Base-by-base conservation (phyloP, 2,329 filamentous ascomycete species). In the Pestalotiopsis sp. region DNA sequence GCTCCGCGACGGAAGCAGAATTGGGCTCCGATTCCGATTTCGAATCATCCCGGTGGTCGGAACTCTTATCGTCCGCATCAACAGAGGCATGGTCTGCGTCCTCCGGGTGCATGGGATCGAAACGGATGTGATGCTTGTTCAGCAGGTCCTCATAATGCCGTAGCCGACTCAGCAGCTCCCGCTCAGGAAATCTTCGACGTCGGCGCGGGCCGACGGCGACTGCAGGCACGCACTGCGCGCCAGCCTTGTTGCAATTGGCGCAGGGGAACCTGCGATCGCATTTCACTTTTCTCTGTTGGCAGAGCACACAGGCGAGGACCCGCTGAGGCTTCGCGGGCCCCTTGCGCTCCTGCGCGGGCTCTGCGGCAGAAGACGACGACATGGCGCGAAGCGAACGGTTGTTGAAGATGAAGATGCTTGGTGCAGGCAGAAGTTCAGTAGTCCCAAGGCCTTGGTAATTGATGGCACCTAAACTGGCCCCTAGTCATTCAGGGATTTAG, bases 221-320 rank as follows among this genome's bases (percentile, higher is more conserved):
- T 73, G 82, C 73, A 62, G 84, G 75, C 68, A 81, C 73, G 69
- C 86, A 91, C 58, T 85, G 78, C 0, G 75, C 76, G 0, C 78
- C 72, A 12, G 81, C 75, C 66, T 81, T 85, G 45, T 81, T 72
- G 72, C 90, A 91, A 66, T 85, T 85, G 1, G 81, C 75, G 73
- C 90, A 92, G 2, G 89, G 89, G 70, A 85, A 85, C 25, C 79
- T 83, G 68, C 87, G 86, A 72, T 90, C 85, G 76, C 90, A 92
- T 70, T 86, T 89, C 49, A 91, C 81, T 74, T 91, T 91, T 64
- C 89, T 86, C 72, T 90, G 88, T 73, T 92, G 89, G 71, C 90
- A 93, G 1, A 85, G 81, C 1, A 89, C 78, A 72, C 91, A 93
- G 1, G 83, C 80, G 4, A 83, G 74, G 4, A 82, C 74, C 11